These are phyloP conservation scores for Thelephora ganbajun DNA, from an alignment of 768 basidiomycete species.

Conservation along the genomic window DNA sequence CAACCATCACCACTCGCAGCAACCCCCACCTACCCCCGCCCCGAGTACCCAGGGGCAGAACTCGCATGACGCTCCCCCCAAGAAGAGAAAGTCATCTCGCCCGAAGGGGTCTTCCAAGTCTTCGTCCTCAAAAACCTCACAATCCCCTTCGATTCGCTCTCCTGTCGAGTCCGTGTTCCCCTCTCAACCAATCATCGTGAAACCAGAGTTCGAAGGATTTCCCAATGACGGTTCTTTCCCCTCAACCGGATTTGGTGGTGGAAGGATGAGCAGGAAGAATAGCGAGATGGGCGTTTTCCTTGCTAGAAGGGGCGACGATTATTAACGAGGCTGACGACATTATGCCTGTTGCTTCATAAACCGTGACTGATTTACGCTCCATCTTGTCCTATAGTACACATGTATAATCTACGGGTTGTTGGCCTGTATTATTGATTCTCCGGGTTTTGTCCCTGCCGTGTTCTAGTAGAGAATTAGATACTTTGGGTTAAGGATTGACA, in stretches of 20 bases:
- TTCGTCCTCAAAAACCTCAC: slow-evolving; percentile 28
- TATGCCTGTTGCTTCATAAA: background rate
- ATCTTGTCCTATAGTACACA: too few relatives aligned
- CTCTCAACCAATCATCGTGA: slow-evolving; percentile 18
- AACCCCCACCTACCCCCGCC: slow-evolving; percentile 6
- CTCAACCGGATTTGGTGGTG: slow-evolving; percentile 19
- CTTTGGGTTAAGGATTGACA: too few relatives aligned
- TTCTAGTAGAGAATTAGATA: too few relatives aligned
- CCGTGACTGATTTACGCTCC: too few relatives aligned
- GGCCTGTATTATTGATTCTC: too few relatives aligned
- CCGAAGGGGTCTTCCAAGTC: slow-evolving; percentile 18
- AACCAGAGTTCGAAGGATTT: slow-evolving; percentile 21
- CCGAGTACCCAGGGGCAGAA: slow-evolving; percentile 1
- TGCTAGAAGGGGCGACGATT: slow-evolving; percentile 22
- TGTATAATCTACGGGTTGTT: too few relatives aligned
- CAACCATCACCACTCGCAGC: slow-evolving; percentile 16
- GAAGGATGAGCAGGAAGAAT: slow-evolving; percentile 19
- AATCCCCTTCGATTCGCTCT: slow-evolving; percentile 31
- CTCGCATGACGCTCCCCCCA: slow-evolving; percentile 3
- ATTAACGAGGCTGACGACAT: slow-evolving; percentile 7
- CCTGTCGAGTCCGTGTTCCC: slow-evolving; percentile 18
- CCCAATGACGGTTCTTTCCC: slow-evolving; percentile 18
- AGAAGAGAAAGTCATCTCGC: slow-evolving; percentile 11
- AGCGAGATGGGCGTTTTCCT: slow-evolving; percentile 29
- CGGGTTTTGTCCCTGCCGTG: too few relatives aligned